Base-by-base conservation (phyloP, 2,329 filamentous ascomycete species). In the Cadophora luteo-olivacea region DNA sequence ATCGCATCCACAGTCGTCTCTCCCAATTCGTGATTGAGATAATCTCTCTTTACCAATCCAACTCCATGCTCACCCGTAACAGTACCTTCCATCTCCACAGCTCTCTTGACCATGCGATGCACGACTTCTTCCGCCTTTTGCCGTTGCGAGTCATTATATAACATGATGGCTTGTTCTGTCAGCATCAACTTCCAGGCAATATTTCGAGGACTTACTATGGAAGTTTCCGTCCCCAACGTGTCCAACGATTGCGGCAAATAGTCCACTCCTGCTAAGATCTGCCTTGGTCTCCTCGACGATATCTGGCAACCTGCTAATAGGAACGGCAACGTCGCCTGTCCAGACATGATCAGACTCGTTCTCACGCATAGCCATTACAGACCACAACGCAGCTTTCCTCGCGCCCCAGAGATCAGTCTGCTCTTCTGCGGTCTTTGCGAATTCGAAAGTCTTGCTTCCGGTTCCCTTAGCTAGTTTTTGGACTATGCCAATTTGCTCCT, bases 261-360 rank as follows among this genome's bases (percentile, higher is more conserved):
- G 79, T 4, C 88, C 88, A 68, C 83, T 86, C 75, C 83, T 83
- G 64, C 77, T 79, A 65, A 90, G 84, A 72, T 90, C 85, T 29
- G 83, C 82, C 76, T 92, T 91, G 1, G 92, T 94, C 79, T 91
- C 87, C 79, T 94, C 92, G 72, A 95, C 93, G 68, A 94, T 88
- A 70, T 91, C 86, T 3, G 92, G 87, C 74, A 96, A 79, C 69
- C 86, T 83, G 71, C 88, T 92, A 78, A 96, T 90, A 16, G 93
- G 93, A 65, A 97, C 93, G 0, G 93, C 93, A 12, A 96, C 93
- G 76, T 97, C 93, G 1, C 92, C 92, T 0, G 92, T 95, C 92
- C 92, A 96, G 3, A 96, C 90, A 65, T 87, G 88, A 72, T 94
- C 90, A n/a, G 84, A 55, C 77, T 86, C 81, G 79, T 87, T 81